Conservation (phyloP, 2,329 filamentous ascomycete species). For the Fusarium longipes region DNA sequence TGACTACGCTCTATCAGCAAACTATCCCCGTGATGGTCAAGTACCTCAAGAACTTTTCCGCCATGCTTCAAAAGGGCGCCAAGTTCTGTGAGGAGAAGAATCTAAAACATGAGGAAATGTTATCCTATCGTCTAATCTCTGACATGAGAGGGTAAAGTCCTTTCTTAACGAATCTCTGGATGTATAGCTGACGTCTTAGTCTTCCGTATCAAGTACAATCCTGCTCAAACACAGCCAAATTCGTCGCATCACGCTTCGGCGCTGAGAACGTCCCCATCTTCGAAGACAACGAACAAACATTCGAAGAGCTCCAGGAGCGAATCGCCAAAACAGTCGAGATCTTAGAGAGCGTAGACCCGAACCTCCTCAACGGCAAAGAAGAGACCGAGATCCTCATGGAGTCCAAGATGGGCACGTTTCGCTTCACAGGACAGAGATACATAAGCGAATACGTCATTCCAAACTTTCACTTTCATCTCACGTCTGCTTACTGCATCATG, state of each 20-base stretch:
- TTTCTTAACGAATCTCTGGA: fast-evolving
- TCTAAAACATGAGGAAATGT: slow-evolving; percentile 37
- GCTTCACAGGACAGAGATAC: slow-evolving; percentile 54
- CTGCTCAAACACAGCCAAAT: slow-evolving; percentile 45
- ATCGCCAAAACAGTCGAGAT: slow-evolving; percentile 44
- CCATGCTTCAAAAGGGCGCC: slow-evolving; percentile 40
- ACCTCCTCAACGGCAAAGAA: slow-evolving; percentile 40
- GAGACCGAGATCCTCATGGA: slow-evolving; percentile 42
- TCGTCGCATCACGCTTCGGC: slow-evolving; percentile 35
- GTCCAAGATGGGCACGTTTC: slow-evolving; percentile 42
- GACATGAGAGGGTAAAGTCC: slow-evolving; percentile 38
- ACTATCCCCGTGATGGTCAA: slow-evolving; percentile 46
- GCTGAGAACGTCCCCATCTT: slow-evolving; percentile 28
- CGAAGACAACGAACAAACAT: slow-evolving; percentile 44
- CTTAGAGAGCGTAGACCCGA: slow-evolving; percentile 48
- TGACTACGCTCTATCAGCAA: slow-evolving; percentile 43
- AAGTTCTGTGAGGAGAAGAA: slow-evolving; percentile 35
- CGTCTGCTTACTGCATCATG: slow-evolving; percentile 67
- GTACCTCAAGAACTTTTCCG: slow-evolving; percentile 44
- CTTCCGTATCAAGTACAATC: slow-evolving; percentile 42
- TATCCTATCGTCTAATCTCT: slow-evolving; percentile 33
- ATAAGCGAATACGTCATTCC: slow-evolving; percentile 60
- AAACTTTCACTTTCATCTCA: slow-evolving; percentile 71
- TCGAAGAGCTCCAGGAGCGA: slow-evolving; percentile 48
- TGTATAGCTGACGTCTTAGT: slow-evolving; percentile 1